These are phyloP conservation scores for Trypanosoma caninum DNA, from an alignment of 208 protist genomes.

Conservation along the genomic window DNA sequence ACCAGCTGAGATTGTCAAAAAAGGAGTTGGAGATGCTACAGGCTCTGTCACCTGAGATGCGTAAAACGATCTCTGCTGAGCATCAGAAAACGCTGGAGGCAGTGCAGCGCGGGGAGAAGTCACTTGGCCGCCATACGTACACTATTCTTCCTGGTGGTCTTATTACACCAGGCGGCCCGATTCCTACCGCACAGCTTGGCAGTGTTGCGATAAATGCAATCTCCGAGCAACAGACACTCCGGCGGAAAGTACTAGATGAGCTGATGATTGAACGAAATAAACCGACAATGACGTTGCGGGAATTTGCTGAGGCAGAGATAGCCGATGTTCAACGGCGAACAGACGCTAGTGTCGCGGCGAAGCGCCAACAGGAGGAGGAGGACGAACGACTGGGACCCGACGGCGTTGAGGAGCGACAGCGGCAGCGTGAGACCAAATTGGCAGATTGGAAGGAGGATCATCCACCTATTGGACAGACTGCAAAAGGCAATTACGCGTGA, in stretches of 20 bases:
- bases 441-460: slow-evolving; percentile 86
- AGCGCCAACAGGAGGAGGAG: slow-evolving; percentile 60
- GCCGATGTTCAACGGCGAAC: slow-evolving; percentile 74
- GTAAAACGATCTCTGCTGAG: slow-evolving; percentile 41
- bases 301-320: slow-evolving; percentile 86
- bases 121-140: slow-evolving; percentile 72
- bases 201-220: slow-evolving; percentile 28
- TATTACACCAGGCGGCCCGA: slow-evolving; percentile 55
- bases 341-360: slow-evolving; percentile 35
- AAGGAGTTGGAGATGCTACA: slow-evolving; percentile 80
- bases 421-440: slow-evolving; percentile 71
- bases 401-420: slow-evolving; percentile 82
- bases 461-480: slow-evolving; percentile 67
- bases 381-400: slow-evolving; percentile 72
- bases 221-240: slow-evolving; percentile 42
- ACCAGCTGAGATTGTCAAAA: slow-evolving; percentile 71
- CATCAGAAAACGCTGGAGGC: slow-evolving; percentile 78
- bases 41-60: slow-evolving; percentile 50
- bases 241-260: slow-evolving; percentile 66
- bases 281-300: slow-evolving; percentile 83
- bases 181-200: neutral
- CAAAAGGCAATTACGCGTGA: slow-evolving; percentile 86
- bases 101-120: slow-evolving; percentile 63
- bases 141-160: slow-evolving; percentile 81
- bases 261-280: slow-evolving; percentile 80